phyloP scores from a whole-genome alignment of 2,329 filamentous ascomycete species.

The Fusarium drepaniforme region DNA sequence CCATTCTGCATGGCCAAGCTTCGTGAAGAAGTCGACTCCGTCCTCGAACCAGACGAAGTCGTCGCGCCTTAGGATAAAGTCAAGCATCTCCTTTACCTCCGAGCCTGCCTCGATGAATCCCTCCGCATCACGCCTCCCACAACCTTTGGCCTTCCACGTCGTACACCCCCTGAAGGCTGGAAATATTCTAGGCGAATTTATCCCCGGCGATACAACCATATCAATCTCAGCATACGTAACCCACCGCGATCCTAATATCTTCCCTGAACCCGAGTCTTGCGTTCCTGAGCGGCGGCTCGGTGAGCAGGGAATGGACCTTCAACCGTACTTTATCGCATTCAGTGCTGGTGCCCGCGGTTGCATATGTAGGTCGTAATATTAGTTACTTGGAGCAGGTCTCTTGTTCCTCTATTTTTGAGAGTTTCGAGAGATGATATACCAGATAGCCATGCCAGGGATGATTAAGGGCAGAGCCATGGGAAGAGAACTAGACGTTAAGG shows the following conservation, averaged over 20 bases:
- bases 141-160: slow-evolving; percentile 44
- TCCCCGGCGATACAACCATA: slow-evolving; percentile 53
- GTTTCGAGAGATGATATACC: not conserved
- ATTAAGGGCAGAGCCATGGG: not conserved
- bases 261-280: slow-evolving; percentile 55
- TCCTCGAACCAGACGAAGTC: slow-evolving; percentile 56
- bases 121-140: slow-evolving; percentile 50
- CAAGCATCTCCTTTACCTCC: slow-evolving; percentile 64
- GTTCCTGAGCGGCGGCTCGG: slow-evolving; percentile 56
- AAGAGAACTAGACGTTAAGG: not conserved
- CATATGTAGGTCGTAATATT: slow-evolving; percentile 52
- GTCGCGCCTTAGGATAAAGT: slow-evolving; percentile 63
- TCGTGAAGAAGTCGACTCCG: slow-evolving; percentile 59
- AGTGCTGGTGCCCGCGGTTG: slow-evolving; percentile 57
- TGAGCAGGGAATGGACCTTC: slow-evolving; percentile 48
- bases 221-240: slow-evolving; percentile 53
- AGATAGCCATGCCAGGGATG: not conserved
- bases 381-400: slow-evolving; percentile 47
- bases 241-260: slow-evolving; percentile 55
- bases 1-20: slow-evolving; percentile 55
- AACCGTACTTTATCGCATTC: slow-evolving; percentile 56
- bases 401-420: not conserved
- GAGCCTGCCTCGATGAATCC: slow-evolving; percentile 63
- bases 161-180: slow-evolving; percentile 45
- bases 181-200: slow-evolving; percentile 48